Evolutionary conservation across 768 basidiomycete genomes (phyloP), one percentile per base, ranked within the genome.

Genomic region (Trichaptum fuscoviolaceum): DNA sequence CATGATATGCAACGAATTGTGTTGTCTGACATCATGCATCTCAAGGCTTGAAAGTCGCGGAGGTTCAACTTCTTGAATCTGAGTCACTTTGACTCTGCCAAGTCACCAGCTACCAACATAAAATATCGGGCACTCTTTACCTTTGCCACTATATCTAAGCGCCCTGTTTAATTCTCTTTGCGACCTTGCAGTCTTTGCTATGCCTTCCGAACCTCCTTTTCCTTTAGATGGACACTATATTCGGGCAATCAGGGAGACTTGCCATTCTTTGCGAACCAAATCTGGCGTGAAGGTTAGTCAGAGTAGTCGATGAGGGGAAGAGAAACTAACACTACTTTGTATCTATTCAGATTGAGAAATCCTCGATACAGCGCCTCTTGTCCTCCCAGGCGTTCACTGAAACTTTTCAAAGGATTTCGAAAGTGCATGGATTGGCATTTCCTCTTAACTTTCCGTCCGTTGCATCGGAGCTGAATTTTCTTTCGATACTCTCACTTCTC

Each of bases 391-490:
- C 87, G 0, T 91, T 93, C 73, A 82, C 79, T 8, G 75, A 77
- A 57, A 85, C 88, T 1, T 91, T 87, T 75, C 78, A 83, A 66
- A 83, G 86, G 63, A 83, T 91, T 2, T 87, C 87, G 8, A 71
- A 75, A 18, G 76, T 82, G 20, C 91, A 94, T 76, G 92, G 92
- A 30, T 80, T 93, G 63, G 79, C 84, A 7, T 80, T 96, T 66
- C 94, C 94, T 1, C 84, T 96, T 63, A 87, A 88, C 1, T 96
- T 95, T 70, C 80, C 90, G 42, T 89, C 90, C 0, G 76, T 82
- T 23, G 77, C 86, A 5, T 85, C 89, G 58, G 94, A 96, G 76
- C 80, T 96, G 67, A 95, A 94, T 75, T 79, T 95, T 30, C 78
- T 95, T n/a, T 86, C 88, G 59, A 76, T 92, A 8, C 84, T 95